A percentile compares a stretch with the other conserved stretches of the same genome.
Conservation (phyloP, 768 basidiomycete species). For the Fomitopsis pulvina region DNA sequence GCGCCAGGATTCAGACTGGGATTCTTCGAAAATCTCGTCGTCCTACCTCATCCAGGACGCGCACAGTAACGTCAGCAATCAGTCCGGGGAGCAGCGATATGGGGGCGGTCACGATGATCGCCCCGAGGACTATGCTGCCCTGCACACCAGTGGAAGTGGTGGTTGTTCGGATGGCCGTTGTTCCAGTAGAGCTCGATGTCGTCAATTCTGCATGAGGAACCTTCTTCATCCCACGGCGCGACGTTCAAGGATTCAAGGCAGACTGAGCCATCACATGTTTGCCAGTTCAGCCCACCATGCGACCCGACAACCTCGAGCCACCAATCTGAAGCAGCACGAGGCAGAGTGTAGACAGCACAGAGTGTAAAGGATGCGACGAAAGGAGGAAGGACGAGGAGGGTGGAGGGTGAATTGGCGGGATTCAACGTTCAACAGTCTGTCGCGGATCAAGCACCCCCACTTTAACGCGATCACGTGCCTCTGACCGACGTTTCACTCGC, state of each 20-base stretch:
- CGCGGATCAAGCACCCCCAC: too few relatives aligned
- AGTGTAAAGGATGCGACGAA: too few relatives aligned
- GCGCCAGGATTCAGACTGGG: not conserved
- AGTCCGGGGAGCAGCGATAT: not conserved
- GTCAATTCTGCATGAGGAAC: not conserved
- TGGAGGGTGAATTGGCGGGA: too few relatives aligned
- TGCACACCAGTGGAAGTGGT: not conserved
- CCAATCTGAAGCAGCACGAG: too few relatives aligned
- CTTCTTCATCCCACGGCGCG: not conserved
- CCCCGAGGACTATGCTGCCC: not conserved
- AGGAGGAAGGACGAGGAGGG: too few relatives aligned
- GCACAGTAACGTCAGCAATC: not conserved
- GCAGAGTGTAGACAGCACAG: too few relatives aligned
- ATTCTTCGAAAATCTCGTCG: not conserved
- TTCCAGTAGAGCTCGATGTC: not conserved
- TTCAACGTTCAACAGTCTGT: too few relatives aligned
- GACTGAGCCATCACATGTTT: too few relatives aligned
- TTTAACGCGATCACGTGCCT: too few relatives aligned
- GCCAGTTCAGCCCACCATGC: too few relatives aligned
- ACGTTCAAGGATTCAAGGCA: not conserved
- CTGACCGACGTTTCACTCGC: too few relatives aligned
- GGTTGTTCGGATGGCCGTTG: not conserved
- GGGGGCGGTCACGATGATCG: not conserved
- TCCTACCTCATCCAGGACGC: not conserved
- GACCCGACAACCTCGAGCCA: too few relatives aligned